Base-by-base conservation (phyloP, 345 rosid genomes). In the Syzygium grande region DNA sequence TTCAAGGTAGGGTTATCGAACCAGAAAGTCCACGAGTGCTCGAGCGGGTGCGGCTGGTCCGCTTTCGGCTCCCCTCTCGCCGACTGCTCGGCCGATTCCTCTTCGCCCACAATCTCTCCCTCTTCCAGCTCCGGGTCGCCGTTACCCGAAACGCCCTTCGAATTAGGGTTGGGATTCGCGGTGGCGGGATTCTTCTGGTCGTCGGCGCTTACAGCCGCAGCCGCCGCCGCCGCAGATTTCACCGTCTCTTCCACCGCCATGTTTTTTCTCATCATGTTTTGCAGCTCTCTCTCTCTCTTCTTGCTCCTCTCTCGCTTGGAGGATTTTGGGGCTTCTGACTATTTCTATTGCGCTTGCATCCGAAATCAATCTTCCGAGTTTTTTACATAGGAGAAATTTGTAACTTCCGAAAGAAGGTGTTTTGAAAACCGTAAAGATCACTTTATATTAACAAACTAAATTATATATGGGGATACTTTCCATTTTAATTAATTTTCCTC, bases 1-100 rank as follows among this genome's bases (percentile, higher is more conserved):
- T 94, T 98, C 25, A 92, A 93, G 38, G 90, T 85, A 5, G 94
- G 96, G 84, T 92, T 94, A 87, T 96, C 97, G 84, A 95, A 97
- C 99, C 99, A 97, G 89, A 97, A 96, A 46, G 99, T 97, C 99
- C 99, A 97, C 1, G 93, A 90, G 84, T 97, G 96, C 88, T 98
- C 97, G 25, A 89, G 89, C 29, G 87, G 88, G 54, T 89, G 90
- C 53, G 85, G 46, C 63, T 68, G 34, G 14, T 58, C 61, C n/a
- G 77, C 80, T 49, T 25, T 84, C 51, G 85, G 46, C 89, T 85
- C 83, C 84, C 61, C 58, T 17, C n/a, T 52, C 73, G n/a, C 63
- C 54, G 73, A 43, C 54, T 56, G 43, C 59, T 86, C 86, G 1
- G 85, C 53, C 2, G 80, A 52, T 11, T 52, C 87, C 34, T 61